Conservation (phyloP, 2,329 filamentous ascomycete species). For the Ophiostoma sp. region DNA sequence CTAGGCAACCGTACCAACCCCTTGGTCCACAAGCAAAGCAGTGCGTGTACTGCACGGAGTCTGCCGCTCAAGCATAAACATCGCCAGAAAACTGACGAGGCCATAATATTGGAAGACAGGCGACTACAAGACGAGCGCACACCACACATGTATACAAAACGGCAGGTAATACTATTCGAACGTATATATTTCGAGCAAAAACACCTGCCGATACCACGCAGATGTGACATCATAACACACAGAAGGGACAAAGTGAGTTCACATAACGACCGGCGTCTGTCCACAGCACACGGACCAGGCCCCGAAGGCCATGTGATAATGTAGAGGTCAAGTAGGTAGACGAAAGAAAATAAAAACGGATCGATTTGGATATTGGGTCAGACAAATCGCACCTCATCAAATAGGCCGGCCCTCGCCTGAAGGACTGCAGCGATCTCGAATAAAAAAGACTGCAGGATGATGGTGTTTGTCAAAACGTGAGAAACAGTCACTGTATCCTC, state of each 20-base stretch:
- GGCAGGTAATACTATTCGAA: background rate
- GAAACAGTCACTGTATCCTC: constrained; percentile 65
- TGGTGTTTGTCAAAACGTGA: constrained; percentile 76
- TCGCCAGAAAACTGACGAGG: too few relatives aligned
- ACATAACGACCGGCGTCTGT: background rate
- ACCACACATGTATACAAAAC: background rate
- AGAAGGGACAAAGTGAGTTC: background rate
- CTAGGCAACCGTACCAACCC: too few relatives aligned
- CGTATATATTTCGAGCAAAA: background rate
- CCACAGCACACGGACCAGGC: too few relatives aligned
- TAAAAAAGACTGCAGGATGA: constrained; percentile 77
- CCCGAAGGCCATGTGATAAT: too few relatives aligned
- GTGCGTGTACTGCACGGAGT: too few relatives aligned
- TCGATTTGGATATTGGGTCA: constrained; percentile 30
- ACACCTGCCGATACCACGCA: background rate
- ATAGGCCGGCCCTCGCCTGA: constrained; percentile 72
- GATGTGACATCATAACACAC: background rate
- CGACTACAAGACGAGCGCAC: too few relatives aligned
- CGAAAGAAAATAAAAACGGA: too few relatives aligned
- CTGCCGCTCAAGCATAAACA: too few relatives aligned
- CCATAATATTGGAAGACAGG: too few relatives aligned
- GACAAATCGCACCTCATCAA: constrained; percentile 71
- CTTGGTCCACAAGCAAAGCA: too few relatives aligned
- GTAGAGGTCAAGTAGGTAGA: too few relatives aligned
- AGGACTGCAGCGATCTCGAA: constrained; percentile 74